Conservation (phyloP, 371 early-diverging fungal genomes). For the Mortierella sp. region DNA sequence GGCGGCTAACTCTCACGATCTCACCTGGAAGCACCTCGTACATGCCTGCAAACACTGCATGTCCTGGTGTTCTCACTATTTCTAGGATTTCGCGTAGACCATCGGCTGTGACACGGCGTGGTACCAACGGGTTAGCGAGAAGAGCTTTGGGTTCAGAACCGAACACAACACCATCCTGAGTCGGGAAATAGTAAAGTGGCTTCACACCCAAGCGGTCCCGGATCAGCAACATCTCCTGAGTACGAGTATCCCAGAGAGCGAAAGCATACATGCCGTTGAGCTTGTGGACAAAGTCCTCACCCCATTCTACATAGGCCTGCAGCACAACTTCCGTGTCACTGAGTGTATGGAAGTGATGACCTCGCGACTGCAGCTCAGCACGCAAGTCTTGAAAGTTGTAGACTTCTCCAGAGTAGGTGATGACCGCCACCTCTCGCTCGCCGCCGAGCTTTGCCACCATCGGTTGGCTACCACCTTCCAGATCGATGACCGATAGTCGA, state of each 20-base stretch:
- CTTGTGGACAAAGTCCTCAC: no score
- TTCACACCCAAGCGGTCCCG: no score
- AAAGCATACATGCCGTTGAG: no score
- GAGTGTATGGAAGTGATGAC: no score
- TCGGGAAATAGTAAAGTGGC: no score
- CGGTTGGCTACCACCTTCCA: not conserved
- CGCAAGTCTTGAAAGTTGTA: slow-evolving; percentile 8
- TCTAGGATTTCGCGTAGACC: not conserved
- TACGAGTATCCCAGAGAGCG: not conserved
- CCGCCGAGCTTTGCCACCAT: no score
- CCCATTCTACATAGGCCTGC: no score
- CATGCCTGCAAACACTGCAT: not conserved
- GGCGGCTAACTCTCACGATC: slow-evolving; percentile 1
- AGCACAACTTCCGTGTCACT: no score
- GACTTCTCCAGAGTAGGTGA: slow-evolving; percentile 4
- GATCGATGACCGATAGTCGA: slow-evolving; percentile 1
- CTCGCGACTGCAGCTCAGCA: no score
- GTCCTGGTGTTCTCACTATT: slow-evolving; percentile 1
- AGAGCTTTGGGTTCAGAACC: no score
- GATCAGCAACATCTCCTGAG: slow-evolving; percentile 1
- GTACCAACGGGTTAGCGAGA: no score
- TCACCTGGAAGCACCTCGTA: slow-evolving; percentile 1
- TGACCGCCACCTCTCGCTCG: slow-evolving; percentile 1
- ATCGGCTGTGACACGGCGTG: slow-evolving; percentile 3
- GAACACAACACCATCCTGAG: no score